Percentiles rank a stretch among this genome's conserved stretches.
phyloP scores from a whole-genome alignment of 441 rosid species.

The Francoa sonchifolia region DNA sequence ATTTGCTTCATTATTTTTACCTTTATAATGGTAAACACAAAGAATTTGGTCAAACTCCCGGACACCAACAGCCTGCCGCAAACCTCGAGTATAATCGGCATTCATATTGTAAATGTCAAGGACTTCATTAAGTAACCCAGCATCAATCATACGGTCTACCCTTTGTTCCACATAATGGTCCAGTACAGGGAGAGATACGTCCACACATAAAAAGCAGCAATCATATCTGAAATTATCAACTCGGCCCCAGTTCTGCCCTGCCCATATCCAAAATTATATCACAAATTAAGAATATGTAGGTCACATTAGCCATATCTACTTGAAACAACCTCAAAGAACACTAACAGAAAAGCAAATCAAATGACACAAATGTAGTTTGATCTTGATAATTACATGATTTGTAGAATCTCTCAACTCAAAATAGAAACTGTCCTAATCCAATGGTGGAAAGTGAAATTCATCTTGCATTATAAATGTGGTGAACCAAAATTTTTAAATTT shows the following conservation, averaged over 20 bases:
- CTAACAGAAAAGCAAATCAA: too few relatives aligned
- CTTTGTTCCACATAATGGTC: constrained; percentile 68
- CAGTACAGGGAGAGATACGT: constrained; percentile 42
- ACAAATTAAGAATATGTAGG: constrained; percentile 10
- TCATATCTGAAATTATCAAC: constrained; percentile 38
- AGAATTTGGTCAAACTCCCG: constrained; percentile 64
- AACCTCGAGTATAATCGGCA: constrained; percentile 65
- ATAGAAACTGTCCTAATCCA: too few relatives aligned
- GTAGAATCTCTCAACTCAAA: too few relatives aligned
- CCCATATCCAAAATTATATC: constrained; percentile 27
- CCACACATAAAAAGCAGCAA: constrained; percentile 71
- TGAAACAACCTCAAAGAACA: too few relatives aligned
- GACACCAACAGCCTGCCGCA: constrained; percentile 80
- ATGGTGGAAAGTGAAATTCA: too few relatives aligned
- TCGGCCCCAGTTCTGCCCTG: constrained; percentile 96
- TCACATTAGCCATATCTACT: too few relatives aligned
- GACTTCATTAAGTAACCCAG: constrained; percentile 72
- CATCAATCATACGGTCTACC: constrained; percentile 68
- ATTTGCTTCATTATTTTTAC: constrained; percentile 10
- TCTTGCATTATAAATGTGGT: too few relatives aligned
- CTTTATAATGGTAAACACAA: constrained; percentile 18
- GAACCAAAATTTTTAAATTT: too few relatives aligned
- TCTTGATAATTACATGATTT: not conserved
- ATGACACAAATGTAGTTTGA: too few relatives aligned
- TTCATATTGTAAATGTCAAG: constrained; percentile 47